A percentile compares a stretch with the other conserved stretches of the same genome.
These are phyloP conservation scores for Arthroderma sp. DNA, from an alignment of 2,329 filamentous ascomycete genomes.

Conservation along the genomic window DNA sequence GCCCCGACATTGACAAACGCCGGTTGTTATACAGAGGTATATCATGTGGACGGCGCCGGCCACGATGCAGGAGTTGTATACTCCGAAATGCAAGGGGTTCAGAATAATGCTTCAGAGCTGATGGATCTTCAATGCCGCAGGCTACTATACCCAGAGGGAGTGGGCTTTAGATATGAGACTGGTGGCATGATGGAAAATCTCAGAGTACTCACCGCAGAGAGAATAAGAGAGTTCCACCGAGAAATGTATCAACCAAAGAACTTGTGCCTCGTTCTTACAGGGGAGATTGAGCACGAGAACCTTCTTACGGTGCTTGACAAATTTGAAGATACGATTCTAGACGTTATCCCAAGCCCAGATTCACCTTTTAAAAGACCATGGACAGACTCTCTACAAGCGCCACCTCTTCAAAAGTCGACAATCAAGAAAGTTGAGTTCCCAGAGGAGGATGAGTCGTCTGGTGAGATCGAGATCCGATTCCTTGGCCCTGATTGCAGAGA, in stretches of 20 bases:
- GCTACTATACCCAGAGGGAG: constrained; percentile 72
- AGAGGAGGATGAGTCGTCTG: constrained; percentile 88
- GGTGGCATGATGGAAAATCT: constrained; percentile 91
- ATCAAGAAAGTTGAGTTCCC: constrained; percentile 80
- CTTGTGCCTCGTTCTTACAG: constrained; percentile 79
- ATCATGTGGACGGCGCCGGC: constrained; percentile 85
- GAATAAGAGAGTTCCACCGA: constrained; percentile 86
- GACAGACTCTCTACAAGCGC: constrained; percentile 74
- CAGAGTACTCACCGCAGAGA: constrained; percentile 70
- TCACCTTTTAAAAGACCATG: constrained; percentile 76
- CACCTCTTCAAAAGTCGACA: constrained; percentile 57
- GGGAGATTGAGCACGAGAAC: constrained; percentile 72
- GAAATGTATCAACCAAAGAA: constrained; percentile 99
- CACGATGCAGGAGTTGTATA: constrained; percentile 96
- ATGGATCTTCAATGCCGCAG: constrained; percentile 76
- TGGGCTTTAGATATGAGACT: constrained; percentile 96
- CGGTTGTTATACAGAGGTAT: constrained; percentile 87
- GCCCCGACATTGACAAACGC: constrained; percentile 86
- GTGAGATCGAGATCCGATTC: constrained; percentile 76
- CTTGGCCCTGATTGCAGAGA: constrained; percentile 76
- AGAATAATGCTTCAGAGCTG: constrained; percentile 71
- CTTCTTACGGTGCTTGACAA: constrained; percentile 69
- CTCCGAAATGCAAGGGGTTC: constrained; percentile 94
- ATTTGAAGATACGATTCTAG: constrained; percentile 77
- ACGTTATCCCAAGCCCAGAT: constrained; percentile 63